Conservation (phyloP, 2,329 filamentous ascomycete species). For the Aspergillus felis region DNA sequence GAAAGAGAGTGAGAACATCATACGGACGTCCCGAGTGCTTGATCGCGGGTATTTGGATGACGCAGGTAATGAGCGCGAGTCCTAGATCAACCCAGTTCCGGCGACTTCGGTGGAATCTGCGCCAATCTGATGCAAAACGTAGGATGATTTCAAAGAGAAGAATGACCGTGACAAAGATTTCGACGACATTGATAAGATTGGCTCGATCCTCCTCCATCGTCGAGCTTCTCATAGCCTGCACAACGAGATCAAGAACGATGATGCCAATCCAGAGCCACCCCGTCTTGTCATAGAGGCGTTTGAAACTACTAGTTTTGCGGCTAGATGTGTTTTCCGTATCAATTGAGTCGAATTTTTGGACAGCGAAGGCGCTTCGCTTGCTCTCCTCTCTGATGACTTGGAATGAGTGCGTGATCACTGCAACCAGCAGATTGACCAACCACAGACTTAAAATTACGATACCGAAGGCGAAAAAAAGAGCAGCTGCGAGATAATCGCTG, state of each 20-base stretch:
- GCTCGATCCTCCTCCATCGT: constrained; percentile 62
- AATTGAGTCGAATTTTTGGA: constrained; percentile 57
- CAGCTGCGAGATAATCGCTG: constrained; percentile 83
- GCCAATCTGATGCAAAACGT: constrained; percentile 75
- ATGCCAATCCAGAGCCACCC: constrained; percentile 73
- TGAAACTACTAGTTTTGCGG: constrained; percentile 49
- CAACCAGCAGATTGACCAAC: constrained; percentile 91
- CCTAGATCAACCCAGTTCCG: constrained; percentile 76
- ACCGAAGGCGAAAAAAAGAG: constrained; percentile 66
- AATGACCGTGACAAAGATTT: constrained; percentile 71
- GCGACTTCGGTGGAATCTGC: constrained; percentile 68
- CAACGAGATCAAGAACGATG: constrained; percentile 75
- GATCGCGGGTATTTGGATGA: constrained; percentile 83
- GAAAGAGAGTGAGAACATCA: constrained; percentile 86
- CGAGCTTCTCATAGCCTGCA: constrained; percentile 72
- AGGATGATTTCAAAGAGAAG: constrained; percentile 79
- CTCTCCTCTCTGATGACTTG: constrained; percentile 97
- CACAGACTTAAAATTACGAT: constrained; percentile 94
- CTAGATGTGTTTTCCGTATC: constrained; percentile 35
- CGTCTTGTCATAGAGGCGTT: constrained; percentile 70
- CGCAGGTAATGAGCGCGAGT: constrained; percentile 73
- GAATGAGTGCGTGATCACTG: constrained; percentile 97
- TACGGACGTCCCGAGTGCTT: constrained; percentile 68
- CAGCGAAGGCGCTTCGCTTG: constrained; percentile 87
- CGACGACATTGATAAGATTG: constrained; percentile 65